Percentiles rank a stretch among this genome's conserved stretches.
Conservation (phyloP, 2,329 filamentous ascomycete genomes). For the Colletotrichum phormii region DNA sequence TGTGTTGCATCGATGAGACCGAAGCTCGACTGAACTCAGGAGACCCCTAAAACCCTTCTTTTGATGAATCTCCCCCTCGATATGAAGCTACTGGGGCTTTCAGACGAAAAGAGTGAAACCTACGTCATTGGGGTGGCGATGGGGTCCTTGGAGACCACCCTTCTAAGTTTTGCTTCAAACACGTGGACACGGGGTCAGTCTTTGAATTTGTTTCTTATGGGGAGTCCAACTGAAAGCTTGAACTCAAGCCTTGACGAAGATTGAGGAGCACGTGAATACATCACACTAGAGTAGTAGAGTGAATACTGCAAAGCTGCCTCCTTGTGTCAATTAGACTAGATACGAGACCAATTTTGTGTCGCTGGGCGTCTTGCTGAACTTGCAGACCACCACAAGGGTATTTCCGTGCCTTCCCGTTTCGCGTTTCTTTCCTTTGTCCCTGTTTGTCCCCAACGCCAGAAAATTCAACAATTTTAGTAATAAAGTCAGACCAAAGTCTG, state of each 20-base stretch:
- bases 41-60: background rate
- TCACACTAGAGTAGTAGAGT: background rate
- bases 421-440: background rate
- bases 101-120: background rate
- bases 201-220: background rate
- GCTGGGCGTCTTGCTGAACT: constrained; percentile 3
- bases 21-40: background rate
- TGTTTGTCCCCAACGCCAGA: constrained; percentile 18
- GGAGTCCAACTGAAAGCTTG: background rate
- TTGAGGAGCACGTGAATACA: background rate
- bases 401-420: constrained; percentile 30
- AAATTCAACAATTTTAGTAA: background rate
- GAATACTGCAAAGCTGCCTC: background rate
- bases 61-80: background rate
- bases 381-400: constrained; percentile 25
- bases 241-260: background rate
- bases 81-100: background rate
- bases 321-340: background rate
- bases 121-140: constrained; percentile 10
- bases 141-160: background rate
- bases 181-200: background rate
- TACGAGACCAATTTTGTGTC: constrained; percentile 20
- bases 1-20: too few species aligned
- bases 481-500: background rate
- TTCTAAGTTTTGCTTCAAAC: background rate